These are phyloP conservation scores for Fraxinus ornus DNA, from an alignment of 305 asterid species.

Conservation along the genomic window DNA sequence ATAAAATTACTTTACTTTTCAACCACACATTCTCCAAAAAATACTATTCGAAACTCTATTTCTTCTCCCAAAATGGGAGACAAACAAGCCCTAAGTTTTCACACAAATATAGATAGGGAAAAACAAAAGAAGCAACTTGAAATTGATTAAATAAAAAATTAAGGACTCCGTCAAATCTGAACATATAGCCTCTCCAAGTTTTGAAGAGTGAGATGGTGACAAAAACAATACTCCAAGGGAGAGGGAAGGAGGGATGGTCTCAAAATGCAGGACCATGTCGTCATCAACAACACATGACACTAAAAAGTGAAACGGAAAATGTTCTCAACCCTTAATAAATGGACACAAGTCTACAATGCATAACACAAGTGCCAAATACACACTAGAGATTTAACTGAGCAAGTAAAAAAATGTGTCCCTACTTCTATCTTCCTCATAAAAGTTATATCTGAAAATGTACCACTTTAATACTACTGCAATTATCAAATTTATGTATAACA, in stretches of 20 bases:
- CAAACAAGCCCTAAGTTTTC: no score
- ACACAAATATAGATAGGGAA: neutral
- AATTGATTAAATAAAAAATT: neutral
- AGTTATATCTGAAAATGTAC: neutral
- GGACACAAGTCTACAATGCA: neutral
- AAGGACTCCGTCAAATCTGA: neutral
- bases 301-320: neutral
- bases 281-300: neutral
- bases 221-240: neutral
- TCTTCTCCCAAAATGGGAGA: no score
- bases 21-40: no score
- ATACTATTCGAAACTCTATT: no score
- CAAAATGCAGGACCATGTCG: neutral
- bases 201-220: neutral
- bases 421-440: neutral
- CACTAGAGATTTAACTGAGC: neutral
- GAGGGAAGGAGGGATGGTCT: neutral
- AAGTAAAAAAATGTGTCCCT: neutral
- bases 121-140: neutral
- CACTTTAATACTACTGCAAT: neutral
- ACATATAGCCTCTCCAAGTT: neutral
- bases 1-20: no score
- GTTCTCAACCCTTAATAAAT: neutral
- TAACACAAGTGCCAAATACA: neutral
- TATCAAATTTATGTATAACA: neutral